Evolutionary conservation across 2,329 filamentous ascomycete genomes (phyloP).

Genomic region (Xylariaceae sp.): DNA sequence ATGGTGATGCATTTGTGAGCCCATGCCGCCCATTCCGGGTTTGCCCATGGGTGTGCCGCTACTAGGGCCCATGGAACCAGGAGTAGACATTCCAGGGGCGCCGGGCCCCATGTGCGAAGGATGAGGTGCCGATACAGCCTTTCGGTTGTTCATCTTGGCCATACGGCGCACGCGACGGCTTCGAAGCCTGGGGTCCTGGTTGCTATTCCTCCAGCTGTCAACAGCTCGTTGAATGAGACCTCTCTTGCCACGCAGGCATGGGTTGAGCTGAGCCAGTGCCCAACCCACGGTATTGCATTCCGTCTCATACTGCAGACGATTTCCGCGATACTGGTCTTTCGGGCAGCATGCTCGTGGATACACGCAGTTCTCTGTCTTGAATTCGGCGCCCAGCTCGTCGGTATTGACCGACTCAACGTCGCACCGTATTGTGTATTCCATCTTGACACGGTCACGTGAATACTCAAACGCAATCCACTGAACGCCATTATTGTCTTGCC

Average conservation of each 20-base stretch:
- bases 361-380: conserved; percentile 98
- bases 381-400: conserved; percentile 78
- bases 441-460: conserved; percentile 93
- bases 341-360: conserved; percentile 92
- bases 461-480: conserved; percentile 99
- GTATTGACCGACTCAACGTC: conserved; percentile 96
- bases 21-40: conserved; percentile 65
- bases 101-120: conserved; percentile 67
- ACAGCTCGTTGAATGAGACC: conserved; percentile 95
- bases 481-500: conserved; percentile 93
- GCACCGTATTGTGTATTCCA: conserved; percentile 98
- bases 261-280: conserved; percentile 91
- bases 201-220: conserved; percentile 98
- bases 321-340: conserved; percentile 95
- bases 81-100: conserved; percentile 63
- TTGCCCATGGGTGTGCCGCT: conserved; percentile 59
- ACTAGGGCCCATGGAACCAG: conserved; percentile 60
- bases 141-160: conserved; percentile 92
- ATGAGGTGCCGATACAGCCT: conserved; percentile 61
- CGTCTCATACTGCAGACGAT: conserved; percentile 92
- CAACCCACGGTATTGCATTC: conserved; percentile 99
- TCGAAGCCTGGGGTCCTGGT: conserved; percentile 87
- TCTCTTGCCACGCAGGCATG: conserved; percentile 85
- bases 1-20: conserved; percentile 69
- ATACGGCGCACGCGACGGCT: conserved; percentile 90